phyloP scores from a whole-genome alignment of 805 yeast genomes.

The Teunomyces pallodes region DNA sequence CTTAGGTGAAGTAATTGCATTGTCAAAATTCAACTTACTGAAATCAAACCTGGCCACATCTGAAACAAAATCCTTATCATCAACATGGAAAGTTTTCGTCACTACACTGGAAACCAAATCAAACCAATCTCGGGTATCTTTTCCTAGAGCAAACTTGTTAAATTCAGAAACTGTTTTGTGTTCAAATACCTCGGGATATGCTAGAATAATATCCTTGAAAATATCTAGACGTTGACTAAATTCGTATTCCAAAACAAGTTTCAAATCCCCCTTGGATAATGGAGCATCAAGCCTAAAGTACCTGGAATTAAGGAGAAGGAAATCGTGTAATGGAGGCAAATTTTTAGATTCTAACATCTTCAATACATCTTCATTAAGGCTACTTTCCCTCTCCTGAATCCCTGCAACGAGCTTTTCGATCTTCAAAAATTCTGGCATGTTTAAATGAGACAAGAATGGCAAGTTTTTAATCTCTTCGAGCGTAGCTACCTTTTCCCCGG shows the following conservation, averaged over 20 bases:
- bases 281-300: constrained; percentile 32
- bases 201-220: constrained; percentile 25
- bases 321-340: constrained; percentile 33
- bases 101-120: constrained; percentile 45
- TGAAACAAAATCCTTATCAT: constrained; percentile 38
- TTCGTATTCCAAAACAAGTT: constrained; percentile 47
- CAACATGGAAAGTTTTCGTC: constrained; percentile 43
- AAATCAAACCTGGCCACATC: constrained; percentile 50
- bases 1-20: constrained; percentile 20
- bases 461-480: constrained; percentile 5
- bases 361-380: constrained; percentile 7
- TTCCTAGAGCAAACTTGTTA: constrained; percentile 11
- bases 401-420: constrained; percentile 9
- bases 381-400: constrained; percentile 2
- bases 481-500: constrained; percentile 9
- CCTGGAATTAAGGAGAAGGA: constrained; percentile 56
- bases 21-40: constrained; percentile 24
- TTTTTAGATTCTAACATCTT: constrained; percentile 26
- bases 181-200: constrained; percentile 25
- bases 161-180: constrained; percentile 15
- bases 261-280: constrained; percentile 26
- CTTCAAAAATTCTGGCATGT: background rate
- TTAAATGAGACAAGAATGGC: constrained; percentile 2
- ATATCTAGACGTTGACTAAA: constrained; percentile 39
- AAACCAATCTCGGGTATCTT: constrained; percentile 41